These are phyloP conservation scores for Aspergillus thermomutatus DNA, from an alignment of 2,329 filamentous ascomycete species.

Conservation along the genomic window DNA sequence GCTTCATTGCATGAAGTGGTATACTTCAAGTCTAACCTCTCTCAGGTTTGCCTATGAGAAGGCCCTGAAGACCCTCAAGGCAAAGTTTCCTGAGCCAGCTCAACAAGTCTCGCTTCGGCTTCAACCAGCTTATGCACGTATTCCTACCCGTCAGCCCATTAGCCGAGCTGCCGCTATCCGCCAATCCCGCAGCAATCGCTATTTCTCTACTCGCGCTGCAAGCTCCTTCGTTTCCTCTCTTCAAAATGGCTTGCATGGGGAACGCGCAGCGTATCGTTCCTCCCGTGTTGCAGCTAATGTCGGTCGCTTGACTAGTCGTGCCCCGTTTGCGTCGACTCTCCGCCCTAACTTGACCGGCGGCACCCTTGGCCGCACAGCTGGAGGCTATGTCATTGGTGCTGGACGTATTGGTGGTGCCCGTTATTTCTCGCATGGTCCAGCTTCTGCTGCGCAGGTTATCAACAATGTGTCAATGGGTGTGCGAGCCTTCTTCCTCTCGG, in stretches of 20 bases:
- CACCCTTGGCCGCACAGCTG: conserved; percentile 75
- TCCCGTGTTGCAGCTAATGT: conserved; percentile 57
- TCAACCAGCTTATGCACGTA: conserved; percentile 59
- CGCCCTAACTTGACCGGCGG: conserved; percentile 91
- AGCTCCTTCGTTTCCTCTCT: conserved; percentile 51
- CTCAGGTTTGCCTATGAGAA: conserved; percentile 48
- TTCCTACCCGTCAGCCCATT: conserved; percentile 55
- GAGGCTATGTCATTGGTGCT: conserved; percentile 77
- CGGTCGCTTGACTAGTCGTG: conserved; percentile 65
- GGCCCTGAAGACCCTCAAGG: conserved; percentile 41
- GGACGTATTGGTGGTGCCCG: conserved; percentile 68
- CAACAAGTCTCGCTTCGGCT: conserved; percentile 47
- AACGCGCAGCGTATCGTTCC: conserved; percentile 52
- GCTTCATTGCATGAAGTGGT: conserved; percentile 4
- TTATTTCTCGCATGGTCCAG: conserved; percentile 87
- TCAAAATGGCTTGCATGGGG: conserved; percentile 40
- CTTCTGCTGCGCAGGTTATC: conserved; percentile 82
- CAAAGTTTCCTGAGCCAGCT: conserved; percentile 40
- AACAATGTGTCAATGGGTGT: conserved; percentile 94
- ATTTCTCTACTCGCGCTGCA: conserved; percentile 56
- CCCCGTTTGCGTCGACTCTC: conserved; percentile 83
- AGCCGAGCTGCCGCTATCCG: conserved; percentile 61
- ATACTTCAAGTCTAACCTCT: conserved; percentile 21
- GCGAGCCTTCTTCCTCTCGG: conserved; percentile 86
- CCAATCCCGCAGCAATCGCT: conserved; percentile 58